These are phyloP conservation scores for Melampsora americana DNA, from an alignment of 1,284 basidiomycete species.

Conservation along the genomic window DNA sequence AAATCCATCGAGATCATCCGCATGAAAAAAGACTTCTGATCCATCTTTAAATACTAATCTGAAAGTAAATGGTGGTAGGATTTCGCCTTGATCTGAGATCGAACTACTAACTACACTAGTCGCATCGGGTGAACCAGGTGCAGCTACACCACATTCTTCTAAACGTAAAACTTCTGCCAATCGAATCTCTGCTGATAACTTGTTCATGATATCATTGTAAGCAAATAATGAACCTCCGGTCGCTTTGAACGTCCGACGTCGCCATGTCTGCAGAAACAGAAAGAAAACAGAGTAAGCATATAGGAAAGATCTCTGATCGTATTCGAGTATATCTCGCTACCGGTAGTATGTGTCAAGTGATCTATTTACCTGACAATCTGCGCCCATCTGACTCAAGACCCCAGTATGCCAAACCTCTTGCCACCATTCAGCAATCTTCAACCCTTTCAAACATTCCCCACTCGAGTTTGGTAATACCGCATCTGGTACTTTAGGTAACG, in stretches of 20 bases:
- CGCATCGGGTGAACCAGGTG: neutral
- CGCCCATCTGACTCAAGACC: conserved; percentile 41
- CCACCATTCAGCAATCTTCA: conserved; percentile 43
- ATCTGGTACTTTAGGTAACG: conserved; percentile 38
- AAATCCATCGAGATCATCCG: conserved; percentile 31
- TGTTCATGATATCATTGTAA: conserved; percentile 44
- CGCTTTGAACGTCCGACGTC: conserved; percentile 39
- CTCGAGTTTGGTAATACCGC: conserved; percentile 36
- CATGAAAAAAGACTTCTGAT: conserved; percentile 42
- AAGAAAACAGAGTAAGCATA: neutral
- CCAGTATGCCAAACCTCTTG: conserved; percentile 44
- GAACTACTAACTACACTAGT: conserved; percentile 2
- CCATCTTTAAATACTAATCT: conserved; percentile 42
- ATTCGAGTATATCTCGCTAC: too few relatives aligned
- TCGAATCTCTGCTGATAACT: conserved; percentile 39
- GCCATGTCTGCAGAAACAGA: conserved; percentile 28
- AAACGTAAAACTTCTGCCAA: conserved; percentile 28
- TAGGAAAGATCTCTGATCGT: neutral
- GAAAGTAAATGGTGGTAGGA: conserved; percentile 41
- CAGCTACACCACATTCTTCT: conserved; percentile 21
- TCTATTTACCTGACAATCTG: conserved; percentile 38
- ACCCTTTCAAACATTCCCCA: conserved; percentile 41
- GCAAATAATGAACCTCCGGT: conserved; percentile 41
- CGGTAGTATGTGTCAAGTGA: too few relatives aligned
- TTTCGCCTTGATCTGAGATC: conserved; percentile 39